A percentile compares a stretch with the other conserved stretches of the same genome.
Evolutionary conservation across 768 basidiomycete genomes (phyloP).

Genomic region (Coprinopsis strossmayeri): DNA sequence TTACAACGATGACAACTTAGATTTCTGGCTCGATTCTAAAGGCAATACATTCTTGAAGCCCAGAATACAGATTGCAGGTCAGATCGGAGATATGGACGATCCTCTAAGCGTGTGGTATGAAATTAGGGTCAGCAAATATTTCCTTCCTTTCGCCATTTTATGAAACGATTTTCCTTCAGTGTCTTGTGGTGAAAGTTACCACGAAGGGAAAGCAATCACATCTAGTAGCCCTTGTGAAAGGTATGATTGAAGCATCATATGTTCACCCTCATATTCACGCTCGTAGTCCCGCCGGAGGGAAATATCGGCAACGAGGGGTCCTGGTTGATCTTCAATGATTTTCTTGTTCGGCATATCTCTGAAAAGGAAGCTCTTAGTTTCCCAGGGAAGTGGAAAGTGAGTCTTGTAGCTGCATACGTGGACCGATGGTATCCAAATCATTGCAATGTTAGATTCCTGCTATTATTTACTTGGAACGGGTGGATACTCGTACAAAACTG

Average conservation of each 20-base stretch:
- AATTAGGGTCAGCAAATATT: conserved; percentile 50
- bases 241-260: conserved; percentile 26
- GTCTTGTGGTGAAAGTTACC: conserved; percentile 75
- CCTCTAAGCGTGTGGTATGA: conserved; percentile 55
- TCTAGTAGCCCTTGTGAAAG: conserved; percentile 82
- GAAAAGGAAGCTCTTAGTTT: conserved; percentile 88
- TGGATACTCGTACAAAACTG: conserved; percentile 49
- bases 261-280: background rate
- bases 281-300: conserved; percentile 66
- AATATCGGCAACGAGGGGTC: conserved; percentile 37
- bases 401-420: too few species aligned
- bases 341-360: conserved; percentile 76
- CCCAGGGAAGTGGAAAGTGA: conserved; percentile 87
- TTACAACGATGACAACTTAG: conserved; percentile 65
- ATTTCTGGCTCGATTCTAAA: conserved; percentile 68
- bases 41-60: conserved; percentile 56
- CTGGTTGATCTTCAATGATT: conserved; percentile 98
- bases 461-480: conserved; percentile 83
- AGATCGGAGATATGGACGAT: conserved; percentile 54
- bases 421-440: too few species aligned
- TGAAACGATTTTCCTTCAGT: conserved; percentile 37
- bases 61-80: conserved; percentile 48
- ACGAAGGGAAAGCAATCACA: conserved; percentile 71
- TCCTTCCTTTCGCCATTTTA: background rate
- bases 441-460: conserved; percentile 91